Percentiles rank a stretch among this genome's conserved stretches.
Evolutionary conservation across 2,329 filamentous ascomycete species (phyloP).

Genomic region (Colletotrichum lupini): DNA sequence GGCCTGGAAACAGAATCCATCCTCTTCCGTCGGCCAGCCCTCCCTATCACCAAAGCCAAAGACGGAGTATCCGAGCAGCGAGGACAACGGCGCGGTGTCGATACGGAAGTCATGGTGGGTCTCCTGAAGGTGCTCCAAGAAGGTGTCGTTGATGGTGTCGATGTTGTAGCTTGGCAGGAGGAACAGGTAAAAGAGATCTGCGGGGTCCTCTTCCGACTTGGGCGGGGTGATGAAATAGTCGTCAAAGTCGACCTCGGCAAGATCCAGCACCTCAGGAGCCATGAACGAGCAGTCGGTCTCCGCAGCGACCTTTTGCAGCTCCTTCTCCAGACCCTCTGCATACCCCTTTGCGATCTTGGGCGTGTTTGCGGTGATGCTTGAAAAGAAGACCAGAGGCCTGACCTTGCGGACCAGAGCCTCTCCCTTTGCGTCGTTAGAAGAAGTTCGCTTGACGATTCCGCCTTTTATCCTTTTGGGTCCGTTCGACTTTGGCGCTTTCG

Average conservation of each 20-base stretch:
- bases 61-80: slow-evolving; percentile 86
- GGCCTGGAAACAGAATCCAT: slow-evolving; percentile 94
- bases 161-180: slow-evolving; percentile 95
- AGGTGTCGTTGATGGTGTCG: slow-evolving; percentile 88
- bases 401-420: slow-evolving; percentile 59
- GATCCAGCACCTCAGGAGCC: slow-evolving; percentile 76
- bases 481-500: slow-evolving; percentile 46
- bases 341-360: slow-evolving; percentile 77
- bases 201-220: slow-evolving; percentile 60
- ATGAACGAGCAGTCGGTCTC: slow-evolving; percentile 54
- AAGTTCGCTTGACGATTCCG: slow-evolving; percentile 42
- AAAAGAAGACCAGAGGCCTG: slow-evolving; percentile 87
- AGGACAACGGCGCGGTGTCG: slow-evolving; percentile 84
- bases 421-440: slow-evolving; percentile 29
- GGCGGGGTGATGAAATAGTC: slow-evolving; percentile 89
- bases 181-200: slow-evolving; percentile 83
- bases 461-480: slow-evolving; percentile 64
- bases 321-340: slow-evolving; percentile 61
- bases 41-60: slow-evolving; percentile 94
- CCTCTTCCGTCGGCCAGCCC: slow-evolving; percentile 90
- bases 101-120: slow-evolving; percentile 98
- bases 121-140: slow-evolving; percentile 87
- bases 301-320: slow-evolving; percentile 61
- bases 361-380: slow-evolving; percentile 86
- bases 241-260: slow-evolving; percentile 90